phyloP scores from a whole-genome alignment of 1,284 basidiomycete genomes.

The Cutaneotrichosporon cavernicola region DNA sequence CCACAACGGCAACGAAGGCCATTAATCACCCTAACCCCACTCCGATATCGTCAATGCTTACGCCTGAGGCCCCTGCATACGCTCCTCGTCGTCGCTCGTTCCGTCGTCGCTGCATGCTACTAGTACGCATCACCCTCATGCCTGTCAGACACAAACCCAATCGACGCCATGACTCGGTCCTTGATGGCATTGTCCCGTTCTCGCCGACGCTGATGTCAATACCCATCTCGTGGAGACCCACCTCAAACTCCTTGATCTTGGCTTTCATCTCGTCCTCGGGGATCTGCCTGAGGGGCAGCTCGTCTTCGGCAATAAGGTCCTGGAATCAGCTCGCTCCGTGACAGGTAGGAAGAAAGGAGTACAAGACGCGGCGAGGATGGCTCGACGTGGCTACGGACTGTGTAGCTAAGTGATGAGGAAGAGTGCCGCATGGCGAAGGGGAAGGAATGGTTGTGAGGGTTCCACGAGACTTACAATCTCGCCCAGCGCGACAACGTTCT shows the following conservation, averaged over 20 bases:
- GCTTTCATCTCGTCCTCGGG: constrained; percentile 67
- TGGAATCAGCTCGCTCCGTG: constrained; percentile 46
- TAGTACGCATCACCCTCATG: constrained; percentile 54
- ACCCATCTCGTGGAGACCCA: constrained; percentile 26
- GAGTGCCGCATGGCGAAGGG: background rate
- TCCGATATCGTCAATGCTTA: background rate
- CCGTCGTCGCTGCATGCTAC: background rate
- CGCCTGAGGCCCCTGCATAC: constrained; percentile 8
- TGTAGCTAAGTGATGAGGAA: background rate
- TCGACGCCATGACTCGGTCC: constrained; percentile 43
- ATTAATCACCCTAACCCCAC: background rate
- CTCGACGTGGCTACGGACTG: too few species aligned
- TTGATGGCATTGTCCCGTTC: constrained; percentile 46
- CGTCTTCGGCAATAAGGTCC: constrained; percentile 92
- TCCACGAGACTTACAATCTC: constrained; percentile 76
- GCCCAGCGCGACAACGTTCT: constrained; percentile 95
- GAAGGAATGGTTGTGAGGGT: background rate
- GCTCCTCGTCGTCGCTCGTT: background rate
- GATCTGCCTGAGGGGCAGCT: constrained; percentile 73
- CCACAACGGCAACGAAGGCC: background rate
- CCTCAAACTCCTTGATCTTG: constrained; percentile 66
- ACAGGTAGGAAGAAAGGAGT: background rate
- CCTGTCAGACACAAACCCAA: constrained; percentile 52
- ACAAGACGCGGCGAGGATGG: background rate
- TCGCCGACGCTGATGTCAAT: constrained; percentile 40